These are phyloP conservation scores for Diatrype stigma DNA, from an alignment of 2,329 filamentous ascomycete genomes.

Conservation along the genomic window DNA sequence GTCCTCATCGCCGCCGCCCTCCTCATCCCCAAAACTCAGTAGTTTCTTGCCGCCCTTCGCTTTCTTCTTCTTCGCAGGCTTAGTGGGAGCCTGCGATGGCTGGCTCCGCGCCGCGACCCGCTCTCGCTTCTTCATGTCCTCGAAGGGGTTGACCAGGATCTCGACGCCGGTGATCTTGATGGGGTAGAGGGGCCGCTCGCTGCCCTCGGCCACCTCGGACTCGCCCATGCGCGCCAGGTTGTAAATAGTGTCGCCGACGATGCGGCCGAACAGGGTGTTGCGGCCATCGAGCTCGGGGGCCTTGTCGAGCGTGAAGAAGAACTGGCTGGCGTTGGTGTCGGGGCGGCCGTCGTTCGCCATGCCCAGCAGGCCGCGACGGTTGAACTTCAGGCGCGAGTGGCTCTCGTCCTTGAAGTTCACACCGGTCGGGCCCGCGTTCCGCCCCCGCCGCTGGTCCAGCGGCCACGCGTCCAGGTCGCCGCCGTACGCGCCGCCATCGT, in stretches of 20 bases:
- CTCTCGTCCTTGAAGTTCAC: slow-evolving; percentile 78
- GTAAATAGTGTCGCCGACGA: slow-evolving; percentile 93
- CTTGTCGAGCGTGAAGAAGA: slow-evolving; percentile 89
- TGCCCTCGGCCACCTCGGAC: slow-evolving; percentile 71
- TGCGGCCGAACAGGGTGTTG: slow-evolving; percentile 89
- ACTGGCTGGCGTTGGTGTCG: slow-evolving; percentile 89
- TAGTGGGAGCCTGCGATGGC: slow-evolving; percentile 36
- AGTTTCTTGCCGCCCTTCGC: slow-evolving; percentile 72
- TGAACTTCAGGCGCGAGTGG: slow-evolving; percentile 89
- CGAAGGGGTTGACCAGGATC: slow-evolving; percentile 76
- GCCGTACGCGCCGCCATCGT: slow-evolving; percentile 75
- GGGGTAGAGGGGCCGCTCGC: slow-evolving; percentile 81
- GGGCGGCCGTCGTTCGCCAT: slow-evolving; percentile 85
- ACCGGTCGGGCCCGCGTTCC: slow-evolving; percentile 55
- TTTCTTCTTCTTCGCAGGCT: slow-evolving; percentile 60
- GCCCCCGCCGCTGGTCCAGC: slow-evolving; percentile 60
- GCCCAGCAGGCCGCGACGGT: slow-evolving; percentile 81
- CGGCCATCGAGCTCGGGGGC: slow-evolving; percentile 80
- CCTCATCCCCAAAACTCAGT: slow-evolving; percentile 73
- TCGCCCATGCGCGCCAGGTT: slow-evolving; percentile 94
- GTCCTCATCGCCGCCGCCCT: slow-evolving; percentile 51
- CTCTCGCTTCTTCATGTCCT: slow-evolving; percentile 70
- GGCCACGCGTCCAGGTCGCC: slow-evolving; percentile 69
- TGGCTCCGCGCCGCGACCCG: slow-evolving; percentile 49
- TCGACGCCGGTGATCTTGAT: slow-evolving; percentile 72